These are phyloP conservation scores for Marasmius tenuissimus DNA, from an alignment of 1,284 basidiomycete species.

Conservation along the genomic window DNA sequence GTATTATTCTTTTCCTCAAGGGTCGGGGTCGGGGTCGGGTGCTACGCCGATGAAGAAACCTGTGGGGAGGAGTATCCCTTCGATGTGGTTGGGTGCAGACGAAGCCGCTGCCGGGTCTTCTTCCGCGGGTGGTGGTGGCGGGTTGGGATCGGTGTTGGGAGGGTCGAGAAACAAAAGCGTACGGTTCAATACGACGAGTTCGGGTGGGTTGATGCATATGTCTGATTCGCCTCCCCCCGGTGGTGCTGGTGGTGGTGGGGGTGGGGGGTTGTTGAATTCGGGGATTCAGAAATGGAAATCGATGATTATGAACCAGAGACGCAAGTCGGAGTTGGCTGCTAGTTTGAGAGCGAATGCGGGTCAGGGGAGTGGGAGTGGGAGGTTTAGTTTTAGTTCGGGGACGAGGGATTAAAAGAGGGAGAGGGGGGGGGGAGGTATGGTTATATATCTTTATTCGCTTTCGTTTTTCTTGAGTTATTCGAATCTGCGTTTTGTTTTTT, in stretches of 20 bases:
- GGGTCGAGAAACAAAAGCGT: neutral
- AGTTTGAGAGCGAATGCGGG: no score
- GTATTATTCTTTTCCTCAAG: neutral
- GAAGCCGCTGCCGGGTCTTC: no score
- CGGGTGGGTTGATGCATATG: neutral
- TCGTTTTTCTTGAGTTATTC: no score
- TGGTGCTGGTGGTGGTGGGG: neutral
- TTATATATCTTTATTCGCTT: no score
- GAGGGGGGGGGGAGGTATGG: no score
- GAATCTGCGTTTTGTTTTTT: no score
- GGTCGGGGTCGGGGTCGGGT: neutral
- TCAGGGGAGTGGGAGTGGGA: no score
- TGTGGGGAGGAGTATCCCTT: neutral
- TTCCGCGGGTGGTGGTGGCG: no score
- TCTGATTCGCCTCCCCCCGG: no score
- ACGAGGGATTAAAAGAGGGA: no score
- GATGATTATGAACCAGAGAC: neutral
- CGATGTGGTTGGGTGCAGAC: neutral
- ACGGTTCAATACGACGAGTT: neutral
- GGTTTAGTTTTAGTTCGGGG: no score
- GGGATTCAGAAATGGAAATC: neutral
- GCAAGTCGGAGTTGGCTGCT: neutral
- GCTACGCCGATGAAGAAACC: neutral
- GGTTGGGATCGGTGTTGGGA: neutral
- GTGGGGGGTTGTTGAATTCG: neutral